Conservation (phyloP, 2,329 filamentous ascomycete species). For the Tolypocladium pustulatum region DNA sequence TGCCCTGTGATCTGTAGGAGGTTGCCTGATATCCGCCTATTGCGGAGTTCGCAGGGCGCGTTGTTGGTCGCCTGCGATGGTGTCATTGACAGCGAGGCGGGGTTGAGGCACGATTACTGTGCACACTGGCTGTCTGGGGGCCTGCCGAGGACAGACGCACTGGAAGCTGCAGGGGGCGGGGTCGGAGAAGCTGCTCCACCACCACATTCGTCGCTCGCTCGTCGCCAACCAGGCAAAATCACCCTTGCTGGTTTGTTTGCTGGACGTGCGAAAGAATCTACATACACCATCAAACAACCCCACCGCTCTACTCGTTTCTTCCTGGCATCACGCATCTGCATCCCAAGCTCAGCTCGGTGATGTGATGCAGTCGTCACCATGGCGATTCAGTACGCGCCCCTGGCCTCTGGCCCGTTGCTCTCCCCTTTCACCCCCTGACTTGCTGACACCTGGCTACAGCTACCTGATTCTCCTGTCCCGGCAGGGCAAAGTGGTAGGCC, state of each 20-base stretch:
- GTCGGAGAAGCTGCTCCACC: neutral
- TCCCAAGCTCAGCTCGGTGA: conserved; percentile 8
- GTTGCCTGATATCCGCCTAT: neutral
- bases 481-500: conserved; percentile 95
- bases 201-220: conserved; percentile 6
- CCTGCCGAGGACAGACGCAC: neutral
- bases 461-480: conserved; percentile 95
- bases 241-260: neutral
- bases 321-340: conserved; percentile 1
- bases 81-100: neutral
- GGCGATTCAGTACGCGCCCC: conserved; percentile 31
- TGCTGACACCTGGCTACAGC: conserved; percentile 37
- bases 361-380: conserved; percentile 19
- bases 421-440: neutral
- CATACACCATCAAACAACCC: neutral
- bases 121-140: no score
- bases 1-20: neutral
- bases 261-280: conserved; percentile 2
- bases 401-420: conserved; percentile 2
- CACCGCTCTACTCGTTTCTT: neutral
- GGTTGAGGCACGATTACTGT: neutral
- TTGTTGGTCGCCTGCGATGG: neutral
- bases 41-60: neutral
- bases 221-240: conserved; percentile 14
- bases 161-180: neutral